These are phyloP conservation scores for Cordyceps cateniannulata DNA, from an alignment of 2,329 filamentous ascomycete genomes.

Conservation along the genomic window DNA sequence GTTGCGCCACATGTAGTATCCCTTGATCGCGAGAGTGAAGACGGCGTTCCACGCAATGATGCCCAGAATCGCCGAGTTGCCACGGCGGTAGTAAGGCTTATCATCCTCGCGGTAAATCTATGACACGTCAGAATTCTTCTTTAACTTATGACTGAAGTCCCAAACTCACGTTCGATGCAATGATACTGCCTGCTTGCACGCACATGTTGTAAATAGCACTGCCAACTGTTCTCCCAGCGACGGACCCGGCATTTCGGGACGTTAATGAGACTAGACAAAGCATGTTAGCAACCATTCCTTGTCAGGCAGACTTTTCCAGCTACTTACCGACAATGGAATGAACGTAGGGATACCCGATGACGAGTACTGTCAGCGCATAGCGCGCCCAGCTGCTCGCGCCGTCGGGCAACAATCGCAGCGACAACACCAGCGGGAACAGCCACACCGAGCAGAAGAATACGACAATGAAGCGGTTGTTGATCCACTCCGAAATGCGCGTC, in stretches of 20 bases:
- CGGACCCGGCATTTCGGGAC: conserved; percentile 50
- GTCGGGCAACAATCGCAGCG: conserved; percentile 23
- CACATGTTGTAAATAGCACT: conserved; percentile 58
- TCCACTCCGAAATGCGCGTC: conserved; percentile 32
- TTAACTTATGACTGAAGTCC: too few species aligned
- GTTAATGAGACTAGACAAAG: neutral
- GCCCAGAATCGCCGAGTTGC: conserved; percentile 48
- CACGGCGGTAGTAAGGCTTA: conserved; percentile 26
- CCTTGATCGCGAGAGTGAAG: conserved; percentile 24
- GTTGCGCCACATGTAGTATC: conserved; percentile 30
- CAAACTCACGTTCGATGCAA: conserved; percentile 26
- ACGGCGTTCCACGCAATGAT: conserved; percentile 32
- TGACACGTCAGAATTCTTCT: neutral
- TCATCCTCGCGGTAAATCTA: conserved; percentile 28
- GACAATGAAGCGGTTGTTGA: conserved; percentile 24
- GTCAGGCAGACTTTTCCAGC: neutral
- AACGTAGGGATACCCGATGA: conserved; percentile 26
- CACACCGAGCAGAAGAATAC: conserved; percentile 14
- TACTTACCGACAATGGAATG: conserved; percentile 30
- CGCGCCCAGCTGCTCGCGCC: conserved; percentile 23
- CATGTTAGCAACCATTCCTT: neutral
- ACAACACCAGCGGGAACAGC: conserved; percentile 16
- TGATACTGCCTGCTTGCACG: conserved; percentile 37
- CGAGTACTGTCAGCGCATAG: conserved; percentile 24
- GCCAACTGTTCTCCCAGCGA: conserved; percentile 55